A percentile compares a stretch with the other conserved stretches of the same genome.
Evolutionary conservation across 208 protist genomes (phyloP).

Genomic region (Angomonas deanei): DNA sequence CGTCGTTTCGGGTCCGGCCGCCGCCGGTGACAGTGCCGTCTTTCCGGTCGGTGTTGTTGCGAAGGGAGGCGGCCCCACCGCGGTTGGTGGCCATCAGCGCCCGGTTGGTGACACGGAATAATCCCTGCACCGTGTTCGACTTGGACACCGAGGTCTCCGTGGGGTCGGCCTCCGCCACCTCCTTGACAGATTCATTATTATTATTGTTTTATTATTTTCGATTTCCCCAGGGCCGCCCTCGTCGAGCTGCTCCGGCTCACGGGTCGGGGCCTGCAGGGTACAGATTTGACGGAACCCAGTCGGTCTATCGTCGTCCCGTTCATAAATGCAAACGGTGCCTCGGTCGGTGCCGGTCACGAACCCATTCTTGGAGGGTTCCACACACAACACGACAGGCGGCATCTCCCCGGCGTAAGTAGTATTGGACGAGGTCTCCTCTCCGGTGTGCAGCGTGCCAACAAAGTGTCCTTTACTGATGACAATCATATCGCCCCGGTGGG

Average conservation of each 20-base stretch:
- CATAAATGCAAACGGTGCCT: slow-evolving; percentile 72
- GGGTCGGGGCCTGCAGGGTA: slow-evolving; percentile 8
- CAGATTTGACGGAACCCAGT: slow-evolving; percentile 4
- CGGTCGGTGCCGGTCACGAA: slow-evolving; percentile 63
- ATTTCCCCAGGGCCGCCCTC: neutral
- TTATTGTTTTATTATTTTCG: no score
- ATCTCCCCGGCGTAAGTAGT: neutral
- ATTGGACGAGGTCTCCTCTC: slow-evolving; percentile 12
- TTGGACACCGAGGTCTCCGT: slow-evolving; percentile 1
- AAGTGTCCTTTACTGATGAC: slow-evolving; percentile 77
- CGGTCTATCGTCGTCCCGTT: slow-evolving; percentile 17
- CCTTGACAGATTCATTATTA: no score
- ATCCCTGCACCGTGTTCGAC: neutral
- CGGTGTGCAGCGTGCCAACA: slow-evolving; percentile 27
- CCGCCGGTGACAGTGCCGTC: neutral
- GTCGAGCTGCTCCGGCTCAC: slow-evolving; percentile 9
- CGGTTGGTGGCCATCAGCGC: neutral
- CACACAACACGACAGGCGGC: slow-evolving; percentile 25
- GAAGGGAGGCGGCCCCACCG: neutral
- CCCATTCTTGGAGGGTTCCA: slow-evolving; percentile 45
- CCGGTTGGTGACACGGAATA: slow-evolving; percentile 1
- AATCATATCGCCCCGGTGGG: slow-evolving; percentile 73
- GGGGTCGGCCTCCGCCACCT: neutral
- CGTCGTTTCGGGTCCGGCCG: neutral
- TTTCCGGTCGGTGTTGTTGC: neutral